Conservation (phyloP, 139 green algal species). For the Axilococcus clingmanii region DNA sequence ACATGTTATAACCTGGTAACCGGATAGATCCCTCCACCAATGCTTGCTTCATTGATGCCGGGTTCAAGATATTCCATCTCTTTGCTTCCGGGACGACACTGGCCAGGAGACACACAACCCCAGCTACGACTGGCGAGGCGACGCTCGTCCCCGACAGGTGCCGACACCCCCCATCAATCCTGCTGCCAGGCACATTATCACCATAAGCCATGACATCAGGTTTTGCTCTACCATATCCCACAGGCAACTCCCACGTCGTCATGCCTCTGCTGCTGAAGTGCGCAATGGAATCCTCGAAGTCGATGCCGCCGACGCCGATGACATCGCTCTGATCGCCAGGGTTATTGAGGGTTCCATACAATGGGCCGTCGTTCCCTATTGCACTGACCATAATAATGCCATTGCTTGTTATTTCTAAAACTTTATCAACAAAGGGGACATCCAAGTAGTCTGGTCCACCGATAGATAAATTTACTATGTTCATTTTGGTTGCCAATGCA, state of each 20-base stretch:
- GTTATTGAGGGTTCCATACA: conserved; percentile 99
- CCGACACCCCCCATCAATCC: conserved; percentile 82
- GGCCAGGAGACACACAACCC: conserved; percentile 85
- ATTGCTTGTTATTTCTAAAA: conserved; percentile 80
- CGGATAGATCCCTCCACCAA: conserved; percentile 82
- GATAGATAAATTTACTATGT: conserved; percentile 97
- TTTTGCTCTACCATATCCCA: conserved; percentile 46
- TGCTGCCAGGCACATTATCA: conserved; percentile 82
- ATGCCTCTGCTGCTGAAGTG: conserved; percentile 90
- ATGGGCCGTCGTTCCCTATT: conserved; percentile 94
- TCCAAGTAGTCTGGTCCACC: conserved; percentile 95
- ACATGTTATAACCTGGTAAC: conserved; percentile 67
- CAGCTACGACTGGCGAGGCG: conserved; percentile 92
- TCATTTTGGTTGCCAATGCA: conserved; percentile 74
- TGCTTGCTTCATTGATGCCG: conserved; percentile 96
- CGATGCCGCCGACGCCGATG: conserved; percentile 94
- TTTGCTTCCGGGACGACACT: conserved; percentile 59
- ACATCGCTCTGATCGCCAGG: conserved; percentile 94
- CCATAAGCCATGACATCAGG: conserved; percentile 95
- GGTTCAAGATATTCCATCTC: conserved; percentile 81
- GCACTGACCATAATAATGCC: conserved; percentile 92
- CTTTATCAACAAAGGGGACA: conserved; percentile 97
- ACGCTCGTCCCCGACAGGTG: conserved; percentile 81
- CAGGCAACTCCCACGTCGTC: conserved; percentile 92
- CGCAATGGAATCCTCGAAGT: conserved; percentile 65